These are phyloP conservation scores for Margaritispora aquatica DNA, from an alignment of 495 filamentous ascomycete genomes.

Conservation along the genomic window DNA sequence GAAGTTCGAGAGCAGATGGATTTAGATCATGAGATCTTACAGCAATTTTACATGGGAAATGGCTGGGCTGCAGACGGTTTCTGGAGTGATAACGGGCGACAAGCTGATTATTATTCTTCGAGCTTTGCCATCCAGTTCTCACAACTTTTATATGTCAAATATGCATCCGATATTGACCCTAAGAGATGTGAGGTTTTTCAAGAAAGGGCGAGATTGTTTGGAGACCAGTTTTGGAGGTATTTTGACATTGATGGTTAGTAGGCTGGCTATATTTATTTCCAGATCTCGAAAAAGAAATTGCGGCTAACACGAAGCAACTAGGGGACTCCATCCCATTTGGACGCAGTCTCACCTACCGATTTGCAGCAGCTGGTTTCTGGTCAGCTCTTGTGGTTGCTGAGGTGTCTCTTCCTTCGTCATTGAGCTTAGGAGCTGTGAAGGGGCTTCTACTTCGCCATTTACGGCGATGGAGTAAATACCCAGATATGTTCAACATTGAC, in stretches of 20 bases:
- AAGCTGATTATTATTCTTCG: slow-evolving; percentile 59
- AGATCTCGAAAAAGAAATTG: neutral
- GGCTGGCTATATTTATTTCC: neutral
- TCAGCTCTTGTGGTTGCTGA: slow-evolving; percentile 65
- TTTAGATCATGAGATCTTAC: slow-evolving; percentile 49
- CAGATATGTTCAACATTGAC: slow-evolving; percentile 62
- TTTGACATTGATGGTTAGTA: slow-evolving; percentile 42
- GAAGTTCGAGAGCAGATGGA: slow-evolving; percentile 34
- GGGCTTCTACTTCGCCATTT: slow-evolving; percentile 71
- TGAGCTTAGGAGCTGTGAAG: slow-evolving; percentile 75
- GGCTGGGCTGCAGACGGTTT: slow-evolving; percentile 54
- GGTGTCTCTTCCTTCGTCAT: slow-evolving; percentile 56
- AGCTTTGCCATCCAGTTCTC: slow-evolving; percentile 56
- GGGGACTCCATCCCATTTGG: slow-evolving; percentile 69
- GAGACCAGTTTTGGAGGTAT: slow-evolving; percentile 51
- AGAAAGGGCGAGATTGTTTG: slow-evolving; percentile 43
- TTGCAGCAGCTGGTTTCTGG: slow-evolving; percentile 76
- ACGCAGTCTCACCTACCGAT: slow-evolving; percentile 67
- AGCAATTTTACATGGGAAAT: slow-evolving; percentile 51
- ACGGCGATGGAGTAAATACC: slow-evolving; percentile 66
- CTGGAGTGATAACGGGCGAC: slow-evolving; percentile 34
- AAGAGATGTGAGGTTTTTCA: slow-evolving; percentile 43
- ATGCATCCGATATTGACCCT: slow-evolving; percentile 48
- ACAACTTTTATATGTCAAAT: slow-evolving; percentile 49
- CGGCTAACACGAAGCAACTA: neutral